These are phyloP conservation scores for Dendrothele bispora DNA, from an alignment of 768 basidiomycete genomes.

Conservation along the genomic window DNA sequence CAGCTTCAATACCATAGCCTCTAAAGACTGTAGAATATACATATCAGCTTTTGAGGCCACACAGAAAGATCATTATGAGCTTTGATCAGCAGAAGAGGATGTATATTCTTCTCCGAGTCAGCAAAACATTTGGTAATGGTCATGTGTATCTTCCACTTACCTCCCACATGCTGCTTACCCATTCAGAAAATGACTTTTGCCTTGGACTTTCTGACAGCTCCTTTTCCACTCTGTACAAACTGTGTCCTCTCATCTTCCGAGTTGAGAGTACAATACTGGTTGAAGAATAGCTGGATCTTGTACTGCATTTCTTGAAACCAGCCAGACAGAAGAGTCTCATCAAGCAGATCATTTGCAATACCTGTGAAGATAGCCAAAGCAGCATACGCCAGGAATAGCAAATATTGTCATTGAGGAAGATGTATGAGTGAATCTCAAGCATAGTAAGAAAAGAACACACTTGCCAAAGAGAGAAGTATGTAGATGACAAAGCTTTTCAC, in stretches of 20 bases:
- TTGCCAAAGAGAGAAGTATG: too few species aligned
- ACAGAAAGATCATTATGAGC: neutral
- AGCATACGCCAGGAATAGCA: constrained; percentile 16
- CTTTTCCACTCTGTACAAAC: constrained; percentile 2
- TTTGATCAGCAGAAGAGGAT: neutral
- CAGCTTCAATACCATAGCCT: neutral
- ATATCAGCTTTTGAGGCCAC: constrained; percentile 1
- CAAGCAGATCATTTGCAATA: constrained; percentile 20
- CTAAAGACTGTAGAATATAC: neutral
- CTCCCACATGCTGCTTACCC: constrained; percentile 10
- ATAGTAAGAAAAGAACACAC: too few species aligned
- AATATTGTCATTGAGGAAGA: too few species aligned
- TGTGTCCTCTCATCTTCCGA: constrained; percentile 1
- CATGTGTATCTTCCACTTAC: constrained; percentile 15
- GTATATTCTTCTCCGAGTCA: neutral
- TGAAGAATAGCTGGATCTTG: constrained; percentile 14
- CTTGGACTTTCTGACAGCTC: constrained; percentile 11
- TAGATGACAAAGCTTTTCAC: too few species aligned
- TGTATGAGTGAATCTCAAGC: too few species aligned
- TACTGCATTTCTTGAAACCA: constrained; percentile 10
- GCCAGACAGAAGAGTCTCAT: constrained; percentile 14
- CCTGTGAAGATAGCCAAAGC: constrained; percentile 21
- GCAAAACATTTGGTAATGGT: neutral
- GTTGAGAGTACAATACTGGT: constrained; percentile 5
- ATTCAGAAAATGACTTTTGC: constrained; percentile 12